Evolutionary conservation across 202 grass and related monocot genomes (phyloP).

Genomic region (Tripidium arundinaceum): DNA sequence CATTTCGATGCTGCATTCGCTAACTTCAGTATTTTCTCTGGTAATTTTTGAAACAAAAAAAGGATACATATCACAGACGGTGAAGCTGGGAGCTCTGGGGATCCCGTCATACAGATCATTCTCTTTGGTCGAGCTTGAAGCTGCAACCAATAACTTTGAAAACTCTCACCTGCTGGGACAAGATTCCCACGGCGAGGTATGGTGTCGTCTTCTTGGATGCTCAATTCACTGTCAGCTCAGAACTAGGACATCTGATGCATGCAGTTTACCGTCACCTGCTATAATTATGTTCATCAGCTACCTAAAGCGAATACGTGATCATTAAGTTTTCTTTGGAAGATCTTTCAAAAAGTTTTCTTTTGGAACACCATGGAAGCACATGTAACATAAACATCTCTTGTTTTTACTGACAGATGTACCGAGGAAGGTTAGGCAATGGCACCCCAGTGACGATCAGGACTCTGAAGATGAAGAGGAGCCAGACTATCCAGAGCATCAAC

Average conservation of each 20-base stretch:
- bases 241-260: background rate
- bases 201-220: background rate
- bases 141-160: slow-evolving; percentile 78
- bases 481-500: slow-evolving; percentile 61
- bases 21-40: slow-evolving; percentile 10
- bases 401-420: slow-evolving; percentile 66
- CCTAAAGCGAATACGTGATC: background rate
- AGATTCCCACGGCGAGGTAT: slow-evolving; percentile 76
- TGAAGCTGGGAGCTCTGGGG: slow-evolving; percentile 88
- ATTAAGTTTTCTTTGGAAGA: background rate
- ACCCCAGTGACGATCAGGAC: slow-evolving; percentile 75
- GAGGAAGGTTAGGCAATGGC: slow-evolving; percentile 71
- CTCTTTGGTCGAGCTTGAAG: slow-evolving; percentile 85
- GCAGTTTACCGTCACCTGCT: background rate
- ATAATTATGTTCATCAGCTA: background rate
- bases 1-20: background rate
- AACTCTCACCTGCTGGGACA: slow-evolving; percentile 64
- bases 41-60: slow-evolving; percentile 25
- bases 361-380: background rate
- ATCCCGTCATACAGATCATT: slow-evolving; percentile 82
- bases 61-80: slow-evolving; percentile 84
- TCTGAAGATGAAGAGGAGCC: slow-evolving; percentile 75
- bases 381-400: background rate
- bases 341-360: background rate
- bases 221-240: background rate